These are phyloP conservation scores for Podosphaera xanthii DNA, from an alignment of 2,329 filamentous ascomycete genomes.

Conservation along the genomic window DNA sequence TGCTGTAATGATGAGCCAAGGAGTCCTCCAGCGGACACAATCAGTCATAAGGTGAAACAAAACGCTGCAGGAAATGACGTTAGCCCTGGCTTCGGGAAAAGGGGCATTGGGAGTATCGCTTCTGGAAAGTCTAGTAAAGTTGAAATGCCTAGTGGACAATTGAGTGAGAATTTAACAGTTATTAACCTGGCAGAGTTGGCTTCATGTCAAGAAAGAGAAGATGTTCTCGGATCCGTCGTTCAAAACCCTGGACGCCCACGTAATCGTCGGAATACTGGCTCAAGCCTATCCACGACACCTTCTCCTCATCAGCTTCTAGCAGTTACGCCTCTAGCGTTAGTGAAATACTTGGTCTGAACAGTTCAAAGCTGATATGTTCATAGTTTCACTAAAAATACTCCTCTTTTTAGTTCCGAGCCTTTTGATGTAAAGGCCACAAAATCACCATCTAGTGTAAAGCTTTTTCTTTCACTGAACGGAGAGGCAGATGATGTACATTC, in stretches of 20 bases:
- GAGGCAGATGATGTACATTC: conserved; percentile 65
- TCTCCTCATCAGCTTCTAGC: conserved; percentile 15
- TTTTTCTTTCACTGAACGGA: conserved; percentile 71
- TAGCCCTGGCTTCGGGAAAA: not conserved
- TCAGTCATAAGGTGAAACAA: conserved; percentile 6
- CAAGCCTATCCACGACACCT: conserved; percentile 28
- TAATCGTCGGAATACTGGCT: conserved; percentile 30
- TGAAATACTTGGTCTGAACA: not conserved
- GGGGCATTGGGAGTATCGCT: not conserved
- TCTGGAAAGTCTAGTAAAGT: not conserved
- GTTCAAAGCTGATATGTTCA: not conserved
- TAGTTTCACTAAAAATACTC: conserved; percentile 10
- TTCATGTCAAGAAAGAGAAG: conserved; percentile 7
- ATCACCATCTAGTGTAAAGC: conserved; percentile 28
- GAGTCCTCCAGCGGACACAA: conserved; percentile 4
- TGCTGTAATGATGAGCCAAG: conserved; percentile 3
- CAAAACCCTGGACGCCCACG: conserved; percentile 18
- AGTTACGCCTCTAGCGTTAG: conserved; percentile 23
- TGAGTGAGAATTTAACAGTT: conserved; percentile 4
- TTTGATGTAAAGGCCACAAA: conserved; percentile 8
- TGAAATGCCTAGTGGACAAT: not conserved
- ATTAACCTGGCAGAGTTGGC: conserved; percentile 3
- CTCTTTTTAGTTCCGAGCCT: conserved; percentile 14
- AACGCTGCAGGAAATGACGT: not conserved
- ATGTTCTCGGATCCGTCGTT: conserved; percentile 11